Conservation (phyloP, 2,329 filamentous ascomycete species). For the Colletotrichum musicola region DNA sequence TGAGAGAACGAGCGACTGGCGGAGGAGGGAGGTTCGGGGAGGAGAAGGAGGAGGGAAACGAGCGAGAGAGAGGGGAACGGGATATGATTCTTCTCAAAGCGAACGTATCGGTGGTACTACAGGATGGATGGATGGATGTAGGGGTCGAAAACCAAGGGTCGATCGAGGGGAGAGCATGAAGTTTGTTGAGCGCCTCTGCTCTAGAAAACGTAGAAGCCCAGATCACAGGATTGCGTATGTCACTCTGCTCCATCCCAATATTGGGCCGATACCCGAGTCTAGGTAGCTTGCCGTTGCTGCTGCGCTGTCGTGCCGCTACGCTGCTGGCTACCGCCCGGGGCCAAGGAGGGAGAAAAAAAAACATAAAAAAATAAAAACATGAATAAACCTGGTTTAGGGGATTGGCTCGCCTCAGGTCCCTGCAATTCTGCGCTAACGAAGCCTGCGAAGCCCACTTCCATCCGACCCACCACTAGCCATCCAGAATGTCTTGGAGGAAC, state of each 20-base stretch:
- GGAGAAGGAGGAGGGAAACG: conserved; percentile 2
- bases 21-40: conserved; percentile 17
- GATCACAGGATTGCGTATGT: conserved; percentile 38
- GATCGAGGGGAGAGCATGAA: conserved; percentile 1
- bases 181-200: conserved; percentile 21
- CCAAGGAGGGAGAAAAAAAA: neutral
- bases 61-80: conserved; percentile 6
- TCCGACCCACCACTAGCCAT: conserved; percentile 21
- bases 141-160: conserved; percentile 8
- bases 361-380: conserved; percentile 10
- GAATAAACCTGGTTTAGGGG: conserved; percentile 24
- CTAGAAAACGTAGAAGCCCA: neutral
- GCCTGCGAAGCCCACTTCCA: conserved; percentile 3
- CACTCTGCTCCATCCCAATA: conserved; percentile 36
- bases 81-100: conserved; percentile 14
- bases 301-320: too few relatives aligned
- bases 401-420: conserved; percentile 33
- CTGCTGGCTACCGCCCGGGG: neutral
- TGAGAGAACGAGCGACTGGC: conserved; percentile 13
- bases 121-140: conserved; percentile 2
- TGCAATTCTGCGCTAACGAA: conserved; percentile 32
- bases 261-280: conserved; percentile 28
- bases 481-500: neutral
- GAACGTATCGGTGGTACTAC: conserved; percentile 3
- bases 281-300: too few relatives aligned